Base-by-base conservation (phyloP, 768 basidiomycete genomes). In the Termitomyces sp. region DNA sequence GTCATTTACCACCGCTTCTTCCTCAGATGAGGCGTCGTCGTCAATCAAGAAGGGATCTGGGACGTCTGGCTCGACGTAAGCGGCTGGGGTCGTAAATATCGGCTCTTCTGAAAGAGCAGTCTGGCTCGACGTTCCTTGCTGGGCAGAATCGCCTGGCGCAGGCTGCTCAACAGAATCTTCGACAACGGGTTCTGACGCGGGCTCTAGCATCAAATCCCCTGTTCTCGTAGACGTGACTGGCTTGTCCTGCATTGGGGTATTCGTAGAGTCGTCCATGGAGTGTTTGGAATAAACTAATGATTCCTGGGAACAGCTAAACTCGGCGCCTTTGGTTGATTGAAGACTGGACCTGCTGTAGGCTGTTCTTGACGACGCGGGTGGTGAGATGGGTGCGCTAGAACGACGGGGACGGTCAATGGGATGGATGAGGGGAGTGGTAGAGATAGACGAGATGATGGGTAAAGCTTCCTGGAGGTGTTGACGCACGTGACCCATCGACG, bases 11-110 rank as follows among this genome's bases (percentile, higher is more conserved):
- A 67, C 72, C 7, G 77, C 77, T 33, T 77, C 79, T 28, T 76
- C 79, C 20, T 73, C 68, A 4, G 74, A 75, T 46, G 78, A 78
- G 33, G 79, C 77, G 40, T 81, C 78, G 61, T 84, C 85, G 65
- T 88, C 88, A 39, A 86, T 74, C 54, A 88, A 75, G 75, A 87
- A 88, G 1, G 85, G 85, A 70, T 90, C 79, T 16, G 84, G 84
- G 6, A 79, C 78, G 58, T 82, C 81, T 45, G 79, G 77, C 67
- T 83, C 83, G 46, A 77, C 68, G 33, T 73, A 73, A 13, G 71
- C 70, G 48, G 65, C 59, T 35, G 74, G 70, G 22, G 71, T 73
- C 32, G 67, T 67, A 57, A 67, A 67, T 65, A 67, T 66, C 33
- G 72, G 66, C 59, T 71, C 54, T 53, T 63, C 53, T 50, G 51